Base-by-base conservation (phyloP, 768 basidiomycete species). In the Heimioporus sp. region DNA sequence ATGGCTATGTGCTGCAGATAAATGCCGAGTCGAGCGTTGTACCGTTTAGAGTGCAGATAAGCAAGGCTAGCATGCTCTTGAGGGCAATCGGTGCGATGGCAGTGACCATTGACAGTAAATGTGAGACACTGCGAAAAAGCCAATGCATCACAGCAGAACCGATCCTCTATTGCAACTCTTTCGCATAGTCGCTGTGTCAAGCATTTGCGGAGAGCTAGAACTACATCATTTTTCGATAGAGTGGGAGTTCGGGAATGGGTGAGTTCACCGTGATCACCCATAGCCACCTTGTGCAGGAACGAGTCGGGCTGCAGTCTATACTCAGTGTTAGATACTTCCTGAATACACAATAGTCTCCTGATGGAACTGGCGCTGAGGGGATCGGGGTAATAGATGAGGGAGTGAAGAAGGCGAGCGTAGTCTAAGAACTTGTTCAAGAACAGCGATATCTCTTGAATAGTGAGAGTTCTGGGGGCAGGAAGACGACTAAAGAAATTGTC, bases 1-100 rank as follows among this genome's bases (percentile, higher is more conserved):
- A 83, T 78, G 43, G 72, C 56, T 2, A 84, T 75, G 44, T 82
- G 79, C 42, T 75, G 74, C 2, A 85, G 52, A 55, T 80, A 74
- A 28, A 79, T 60, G 5, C 73, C 64, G 9, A 82, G 62, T 12
- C 75, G 73, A 17, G 59, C 20, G 39, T 78, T 76, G 44, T 75
- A 82, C 58, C 66, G 70, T n/a, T 56, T 56, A 2, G 61, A 32
- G 32, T 60, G 64, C 43, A 68, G 51, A n/a, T 67, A 55, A 2
- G 67, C 42, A 1, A 59, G 15, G 16, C 43, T 42, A 21, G 70
- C 46, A 49, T 81, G 80, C 12, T 72, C 66, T 36, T 69, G 63
- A 5, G 62, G 61, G 51, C 81, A 83, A 5, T 52, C 24, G 0
- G 1, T 3, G 6, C 58, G 53, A 19, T 62, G 53, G 57, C 81